A percentile compares a stretch with the other conserved stretches of the same genome.
Conservation (phyloP, 176 grass and related monocot genomes). For the Cenchrus americanus region DNA sequence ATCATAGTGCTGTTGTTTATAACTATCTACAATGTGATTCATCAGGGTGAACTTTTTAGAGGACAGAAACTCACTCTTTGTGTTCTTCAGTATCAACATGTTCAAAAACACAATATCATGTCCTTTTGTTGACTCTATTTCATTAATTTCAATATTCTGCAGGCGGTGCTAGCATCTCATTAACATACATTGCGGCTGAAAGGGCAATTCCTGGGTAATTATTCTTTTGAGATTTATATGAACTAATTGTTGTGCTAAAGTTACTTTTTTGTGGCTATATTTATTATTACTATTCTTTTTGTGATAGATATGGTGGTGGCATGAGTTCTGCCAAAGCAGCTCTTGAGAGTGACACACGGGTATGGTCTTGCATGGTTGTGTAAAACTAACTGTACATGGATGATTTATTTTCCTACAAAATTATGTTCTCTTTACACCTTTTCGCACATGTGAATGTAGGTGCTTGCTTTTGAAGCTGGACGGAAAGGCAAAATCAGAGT, state of each 20-base stretch:
- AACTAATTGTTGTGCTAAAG: neutral
- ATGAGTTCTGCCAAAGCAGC: conserved; percentile 99
- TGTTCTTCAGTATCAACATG: conserved; percentile 1
- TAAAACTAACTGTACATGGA: neutral
- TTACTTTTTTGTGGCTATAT: conserved; percentile 32
- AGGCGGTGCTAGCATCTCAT: conserved; percentile 87
- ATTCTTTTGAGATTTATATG: conserved; percentile 17
- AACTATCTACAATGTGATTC: neutral
- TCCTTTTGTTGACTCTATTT: conserved; percentile 6
- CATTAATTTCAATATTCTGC: conserved; percentile 42
- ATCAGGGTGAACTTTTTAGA: conserved; percentile 7
- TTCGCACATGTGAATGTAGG: conserved; percentile 41
- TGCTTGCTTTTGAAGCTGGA: conserved; percentile 94
- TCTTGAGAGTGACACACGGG: conserved; percentile 91
- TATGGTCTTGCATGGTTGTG: conserved; percentile 41
- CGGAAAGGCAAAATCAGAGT: conserved; percentile 87
- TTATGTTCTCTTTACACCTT: neutral
- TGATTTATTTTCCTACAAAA: conserved; percentile 1
- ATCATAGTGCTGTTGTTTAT: conserved; percentile 9
- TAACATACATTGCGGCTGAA: conserved; percentile 97
- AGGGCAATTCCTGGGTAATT: conserved; percentile 86
- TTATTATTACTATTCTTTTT: conserved; percentile 29
- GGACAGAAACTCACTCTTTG: neutral
- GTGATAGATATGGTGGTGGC: conserved; percentile 81
- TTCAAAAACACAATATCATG: neutral